These are phyloP conservation scores for Pseudonitzschia delicatissima DNA, from an alignment of 108 stramenopile genomes.

Conservation along the genomic window DNA sequence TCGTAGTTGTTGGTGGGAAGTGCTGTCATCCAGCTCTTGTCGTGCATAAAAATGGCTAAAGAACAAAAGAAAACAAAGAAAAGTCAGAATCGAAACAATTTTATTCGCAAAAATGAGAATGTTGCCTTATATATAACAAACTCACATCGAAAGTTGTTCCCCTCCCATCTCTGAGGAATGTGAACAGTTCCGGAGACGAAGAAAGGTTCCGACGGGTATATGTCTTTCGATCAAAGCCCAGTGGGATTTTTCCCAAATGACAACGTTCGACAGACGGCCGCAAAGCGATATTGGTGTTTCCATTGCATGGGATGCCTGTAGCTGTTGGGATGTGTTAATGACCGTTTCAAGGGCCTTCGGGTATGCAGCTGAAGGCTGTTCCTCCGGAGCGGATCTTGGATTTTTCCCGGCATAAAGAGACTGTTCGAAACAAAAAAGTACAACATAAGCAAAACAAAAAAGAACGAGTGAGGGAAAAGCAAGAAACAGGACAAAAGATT, in stretches of 20 bases:
- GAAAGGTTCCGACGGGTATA: conserved; percentile 57
- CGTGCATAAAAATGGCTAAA: conserved; percentile 42
- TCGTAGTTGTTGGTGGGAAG: conserved; percentile 65
- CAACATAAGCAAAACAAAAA: neutral
- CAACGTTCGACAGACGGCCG: conserved; percentile 72
- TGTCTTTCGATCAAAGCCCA: conserved; percentile 62
- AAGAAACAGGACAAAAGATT: conserved; percentile 8
- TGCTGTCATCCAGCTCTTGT: conserved; percentile 58
- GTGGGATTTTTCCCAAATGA: conserved; percentile 73
- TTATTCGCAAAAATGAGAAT: neutral
- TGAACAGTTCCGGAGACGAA: conserved; percentile 75
- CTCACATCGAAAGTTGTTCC: conserved; percentile 27
- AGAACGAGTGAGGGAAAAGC: neutral
- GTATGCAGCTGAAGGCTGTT: conserved; percentile 22
- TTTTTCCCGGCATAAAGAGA: conserved; percentile 3
- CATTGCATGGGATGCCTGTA: conserved; percentile 10
- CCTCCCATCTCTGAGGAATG: conserved; percentile 27
- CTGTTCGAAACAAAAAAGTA: neutral
- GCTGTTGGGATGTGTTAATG: conserved; percentile 25
- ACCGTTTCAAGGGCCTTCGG: conserved; percentile 44
- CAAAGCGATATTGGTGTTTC: conserved; percentile 43
- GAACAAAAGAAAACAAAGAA: neutral
- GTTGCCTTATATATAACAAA: neutral
- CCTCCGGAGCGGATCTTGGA: neutral
- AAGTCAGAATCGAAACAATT: neutral